Evolutionary conservation across 306 rosid species (phyloP), one percentile per base, ranked within the genome.

Genomic region (Corylus americana): DNA sequence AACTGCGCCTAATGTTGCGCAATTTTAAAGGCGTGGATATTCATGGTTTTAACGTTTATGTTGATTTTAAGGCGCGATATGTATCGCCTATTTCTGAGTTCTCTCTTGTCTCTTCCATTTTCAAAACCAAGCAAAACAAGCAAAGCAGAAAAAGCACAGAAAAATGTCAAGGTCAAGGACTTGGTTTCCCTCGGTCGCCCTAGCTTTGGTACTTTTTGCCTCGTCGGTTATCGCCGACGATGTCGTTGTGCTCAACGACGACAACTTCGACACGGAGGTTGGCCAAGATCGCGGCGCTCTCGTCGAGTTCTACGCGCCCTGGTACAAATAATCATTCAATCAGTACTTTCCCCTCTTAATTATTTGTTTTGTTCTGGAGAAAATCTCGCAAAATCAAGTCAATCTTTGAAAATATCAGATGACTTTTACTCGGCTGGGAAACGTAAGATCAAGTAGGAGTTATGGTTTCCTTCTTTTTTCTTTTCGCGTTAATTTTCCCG

Each of bases 251-350:
- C 94, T 92, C 49, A 92, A 91, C 0, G 80, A 85, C 71, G 87
- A 78, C 48, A 85, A 78, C 81, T 94, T 94, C 85, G 87, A 91
- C 61, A 83, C 82, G 31, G 91, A 90, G 86, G 97, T 92, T 72
- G 98, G 98, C 75, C 88, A 91, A 80, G 97, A 94, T 86, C 94
- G 88, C 57, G 83, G 74, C 73, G 91, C 93, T 87, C 97, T 94
- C 57, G 91, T 94, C 73, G 91, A 94, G 88, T 94, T 94, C 83
- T 94, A 94, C 76, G 97, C 97, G 84, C 97, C 98, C 44, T 94
- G 97, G 98, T 94, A 89, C 51, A 49, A 22, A 14, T 62, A 20
- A 14, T 4, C 57, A 35, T 0, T 22, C 25, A 25, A 29, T 62
- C 47, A 0, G 20, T 9, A 35, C 18, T 51, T 17, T n/a, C 7